Evolutionary conservation across 768 basidiomycete genomes (phyloP).

Genomic region (Amyloporia xantha): DNA sequence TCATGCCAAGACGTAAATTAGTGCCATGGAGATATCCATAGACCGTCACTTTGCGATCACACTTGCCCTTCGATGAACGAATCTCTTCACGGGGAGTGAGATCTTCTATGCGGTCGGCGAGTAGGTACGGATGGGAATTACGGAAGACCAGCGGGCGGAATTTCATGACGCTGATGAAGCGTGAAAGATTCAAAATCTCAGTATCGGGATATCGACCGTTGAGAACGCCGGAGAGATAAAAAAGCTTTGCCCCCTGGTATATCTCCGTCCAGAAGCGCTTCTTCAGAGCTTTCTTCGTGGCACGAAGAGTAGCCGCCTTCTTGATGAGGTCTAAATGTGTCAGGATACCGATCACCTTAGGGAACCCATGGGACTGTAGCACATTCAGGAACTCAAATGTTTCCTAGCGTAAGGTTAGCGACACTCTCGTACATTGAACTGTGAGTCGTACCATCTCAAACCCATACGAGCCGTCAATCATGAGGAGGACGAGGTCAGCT

Average conservation of each 20-base stretch:
- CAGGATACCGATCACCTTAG: slow-evolving; percentile 95
- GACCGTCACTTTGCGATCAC: slow-evolving; percentile 88
- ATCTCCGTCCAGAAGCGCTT: slow-evolving; percentile 99
- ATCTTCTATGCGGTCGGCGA: slow-evolving; percentile 93
- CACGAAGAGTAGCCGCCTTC: slow-evolving; percentile 76
- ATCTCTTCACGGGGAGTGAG: slow-evolving; percentile 84
- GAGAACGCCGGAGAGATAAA: slow-evolving; percentile 93
- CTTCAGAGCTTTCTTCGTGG: slow-evolving; percentile 91
- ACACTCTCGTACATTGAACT: background rate
- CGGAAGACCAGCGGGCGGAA: slow-evolving; percentile 96
- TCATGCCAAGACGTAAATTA: slow-evolving; percentile 66
- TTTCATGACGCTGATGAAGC: slow-evolving; percentile 97
- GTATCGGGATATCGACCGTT: slow-evolving; percentile 97
- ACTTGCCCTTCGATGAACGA: slow-evolving; percentile 73
- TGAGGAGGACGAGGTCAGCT: slow-evolving; percentile 91
- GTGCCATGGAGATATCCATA: slow-evolving; percentile 95
- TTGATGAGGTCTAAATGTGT: slow-evolving; percentile 97
- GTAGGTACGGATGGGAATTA: slow-evolving; percentile 90
- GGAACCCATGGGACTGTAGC: slow-evolving; percentile 95
- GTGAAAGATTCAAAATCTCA: slow-evolving; percentile 92
- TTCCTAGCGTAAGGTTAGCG: slow-evolving; percentile 52
- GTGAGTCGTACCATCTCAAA: slow-evolving; percentile 84
- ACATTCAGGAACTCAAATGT: slow-evolving; percentile 98
- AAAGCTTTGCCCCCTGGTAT: slow-evolving; percentile 96
- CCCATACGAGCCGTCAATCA: slow-evolving; percentile 97